Evolutionary conservation across 2,329 filamentous ascomycete genomes (phyloP), one percentile per base, ranked within the genome.

Genomic region (Fusarium anguioides): DNA sequence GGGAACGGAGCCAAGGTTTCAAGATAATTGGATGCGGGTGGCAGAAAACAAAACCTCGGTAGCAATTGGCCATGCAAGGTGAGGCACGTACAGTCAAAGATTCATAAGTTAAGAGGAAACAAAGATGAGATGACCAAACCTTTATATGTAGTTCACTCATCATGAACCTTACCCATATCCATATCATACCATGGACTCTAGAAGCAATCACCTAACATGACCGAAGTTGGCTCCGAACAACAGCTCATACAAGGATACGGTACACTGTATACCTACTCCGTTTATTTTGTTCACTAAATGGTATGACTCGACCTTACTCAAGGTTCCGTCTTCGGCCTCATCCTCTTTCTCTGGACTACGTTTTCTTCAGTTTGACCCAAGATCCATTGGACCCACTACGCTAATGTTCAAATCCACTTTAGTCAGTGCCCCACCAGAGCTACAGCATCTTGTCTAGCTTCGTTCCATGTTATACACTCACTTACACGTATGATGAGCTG

Each of bases 321-420:
- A 45, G 37, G 47, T 68, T 72, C 70, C 70, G 70, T 68, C 68
- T 72, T 72, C 70, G 70, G 70, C 70, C 63, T 36, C 53, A 49
- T 26, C 27, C 27, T 12, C 27, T 8, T 29, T 12, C 27, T 36
- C 39, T 33, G 35, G n/a, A n/a, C n/a, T n/a, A n/a, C 21, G 20
- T 55, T 47, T 55, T 26, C 29, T 40, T 62, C 29, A 31, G 40
- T 23, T 35, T 53, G 33, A 11, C 6, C 24, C 15, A 44, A 21
- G 18, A 41, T 41, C 27, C 15, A 15, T 49, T 23, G 26, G 23
- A 39, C 29, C 65, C 65, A 66, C 55, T 48, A 4, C 37, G 21
- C 44, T 56, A 50, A 45, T 55, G 18, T 15, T 20, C 10, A 24
- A 37, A 44, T 40, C 60, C 64, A 21, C 42, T 18, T 12, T 15